Conservation (phyloP, 495 filamentous ascomycete genomes). For the Penicillium paxilli region DNA sequence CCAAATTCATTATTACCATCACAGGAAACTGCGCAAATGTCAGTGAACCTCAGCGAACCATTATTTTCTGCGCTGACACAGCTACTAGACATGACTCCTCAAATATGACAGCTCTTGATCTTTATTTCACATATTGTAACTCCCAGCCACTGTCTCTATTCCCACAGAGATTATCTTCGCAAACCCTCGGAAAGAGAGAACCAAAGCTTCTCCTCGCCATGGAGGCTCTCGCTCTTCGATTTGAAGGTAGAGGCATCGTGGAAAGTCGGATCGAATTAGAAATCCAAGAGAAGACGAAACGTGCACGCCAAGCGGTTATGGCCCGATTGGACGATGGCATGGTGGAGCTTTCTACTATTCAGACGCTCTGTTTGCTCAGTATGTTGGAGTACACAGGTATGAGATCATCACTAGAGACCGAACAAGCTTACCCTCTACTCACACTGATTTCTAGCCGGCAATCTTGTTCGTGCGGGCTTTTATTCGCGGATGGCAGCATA, state of each 20-base stretch:
- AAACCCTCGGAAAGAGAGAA: conserved; percentile 26
- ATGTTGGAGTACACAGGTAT: conserved; percentile 45
- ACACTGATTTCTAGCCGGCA: conserved; percentile 24
- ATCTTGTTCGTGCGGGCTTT: conserved; percentile 37
- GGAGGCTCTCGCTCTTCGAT: conserved; percentile 37
- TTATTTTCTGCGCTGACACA: neutral
- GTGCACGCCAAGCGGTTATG: conserved; percentile 30
- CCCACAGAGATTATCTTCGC: conserved; percentile 18
- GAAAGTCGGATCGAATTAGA: conserved; percentile 8
- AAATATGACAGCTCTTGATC: conserved; percentile 8
- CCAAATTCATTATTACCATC: neutral
- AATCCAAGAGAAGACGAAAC: conserved; percentile 28
- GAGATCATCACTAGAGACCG: neutral
- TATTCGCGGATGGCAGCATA: conserved; percentile 36
- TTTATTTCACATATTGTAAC: conserved; percentile 38
- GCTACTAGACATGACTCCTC: neutral
- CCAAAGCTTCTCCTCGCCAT: conserved; percentile 37
- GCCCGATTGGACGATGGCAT: conserved; percentile 30
- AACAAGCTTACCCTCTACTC: neutral
- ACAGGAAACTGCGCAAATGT: neutral
- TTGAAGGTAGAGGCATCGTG: conserved; percentile 13
- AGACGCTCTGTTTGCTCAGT: conserved; percentile 40
- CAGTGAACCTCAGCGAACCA: neutral
- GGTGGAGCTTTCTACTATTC: conserved; percentile 43
- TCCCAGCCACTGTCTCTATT: conserved; percentile 44